phyloP scores from a whole-genome alignment of 1,139 yeast genomes.

The Yamadazyma diospyri region DNA sequence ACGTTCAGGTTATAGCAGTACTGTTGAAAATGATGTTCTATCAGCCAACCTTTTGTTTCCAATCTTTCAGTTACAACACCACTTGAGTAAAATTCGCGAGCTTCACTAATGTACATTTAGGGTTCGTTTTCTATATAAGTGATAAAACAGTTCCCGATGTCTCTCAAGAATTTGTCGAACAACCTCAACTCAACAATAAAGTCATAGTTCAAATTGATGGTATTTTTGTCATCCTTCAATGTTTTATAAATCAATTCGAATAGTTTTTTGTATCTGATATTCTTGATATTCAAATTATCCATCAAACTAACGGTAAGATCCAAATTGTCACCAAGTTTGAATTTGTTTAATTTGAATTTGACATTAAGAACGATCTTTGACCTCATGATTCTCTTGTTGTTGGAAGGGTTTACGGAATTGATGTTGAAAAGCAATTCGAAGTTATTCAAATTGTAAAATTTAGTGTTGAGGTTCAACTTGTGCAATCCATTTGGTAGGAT shows the following conservation, averaged over 20 bases:
- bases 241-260: constrained; percentile 40
- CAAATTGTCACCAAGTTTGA: constrained; percentile 19
- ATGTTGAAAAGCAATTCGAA: constrained; percentile 33
- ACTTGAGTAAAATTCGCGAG: no score
- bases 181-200: constrained; percentile 27
- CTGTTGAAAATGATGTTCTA: no score
- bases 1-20: no score
- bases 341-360: constrained; percentile 32
- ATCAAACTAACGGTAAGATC: constrained; percentile 29
- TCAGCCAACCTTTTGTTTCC: no score
- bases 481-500: constrained; percentile 31
- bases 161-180: constrained; percentile 20
- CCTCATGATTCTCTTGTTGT: constrained; percentile 32
- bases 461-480: constrained; percentile 31
- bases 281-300: constrained; percentile 37
- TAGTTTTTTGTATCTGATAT: constrained; percentile 36
- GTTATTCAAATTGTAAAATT: constrained; percentile 29
- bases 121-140: constrained; percentile 13
- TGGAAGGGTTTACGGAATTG: constrained; percentile 24
- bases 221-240: constrained; percentile 22
- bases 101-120: no score
- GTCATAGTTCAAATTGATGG: constrained; percentile 40
- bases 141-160: constrained; percentile 25
- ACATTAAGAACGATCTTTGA: constrained; percentile 34
- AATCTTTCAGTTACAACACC: no score